Conservation (phyloP, 306 rosid genomes). For the Castanea crenata region DNA sequence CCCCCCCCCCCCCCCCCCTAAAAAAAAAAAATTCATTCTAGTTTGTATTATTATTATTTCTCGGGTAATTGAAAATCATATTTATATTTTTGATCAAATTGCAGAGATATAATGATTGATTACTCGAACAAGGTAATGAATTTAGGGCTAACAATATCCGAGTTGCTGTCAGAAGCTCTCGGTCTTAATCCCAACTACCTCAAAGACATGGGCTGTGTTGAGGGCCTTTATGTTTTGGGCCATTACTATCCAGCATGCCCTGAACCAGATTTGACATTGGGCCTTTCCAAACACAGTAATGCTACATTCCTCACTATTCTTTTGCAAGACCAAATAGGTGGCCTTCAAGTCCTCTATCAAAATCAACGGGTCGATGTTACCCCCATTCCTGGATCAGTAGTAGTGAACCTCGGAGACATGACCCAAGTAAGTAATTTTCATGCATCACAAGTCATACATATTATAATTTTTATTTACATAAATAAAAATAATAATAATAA, state of each 20-base stretch:
- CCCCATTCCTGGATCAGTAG: not conserved
- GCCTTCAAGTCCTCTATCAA: conserved; percentile 5
- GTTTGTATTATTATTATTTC: too few species aligned
- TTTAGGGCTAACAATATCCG: not conserved
- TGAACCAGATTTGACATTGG: conserved; percentile 2
- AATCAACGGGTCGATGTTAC: conserved; percentile 1
- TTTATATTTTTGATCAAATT: not conserved
- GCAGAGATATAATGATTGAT: conserved; percentile 1
- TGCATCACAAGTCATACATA: not conserved
- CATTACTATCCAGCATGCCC: conserved; percentile 10
- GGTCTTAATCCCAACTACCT: not conserved
- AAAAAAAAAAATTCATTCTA: not conserved
- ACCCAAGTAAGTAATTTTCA: not conserved
- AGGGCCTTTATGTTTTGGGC: not conserved
- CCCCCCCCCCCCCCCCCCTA: too few species aligned
- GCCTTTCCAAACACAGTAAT: not conserved
- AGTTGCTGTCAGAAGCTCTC: conserved; percentile 5
- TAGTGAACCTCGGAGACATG: not conserved
- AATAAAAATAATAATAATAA: too few species aligned
- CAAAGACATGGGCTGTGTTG: not conserved
- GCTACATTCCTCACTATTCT: not conserved
- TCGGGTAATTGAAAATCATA: not conserved
- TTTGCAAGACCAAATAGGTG: conserved; percentile 6
- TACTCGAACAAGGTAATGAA: not conserved
- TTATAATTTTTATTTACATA: too few species aligned